Percentiles rank a stretch among this genome's conserved stretches.
Conservation (phyloP, 768 basidiomycete genomes). For the Panellus pusillus region DNA sequence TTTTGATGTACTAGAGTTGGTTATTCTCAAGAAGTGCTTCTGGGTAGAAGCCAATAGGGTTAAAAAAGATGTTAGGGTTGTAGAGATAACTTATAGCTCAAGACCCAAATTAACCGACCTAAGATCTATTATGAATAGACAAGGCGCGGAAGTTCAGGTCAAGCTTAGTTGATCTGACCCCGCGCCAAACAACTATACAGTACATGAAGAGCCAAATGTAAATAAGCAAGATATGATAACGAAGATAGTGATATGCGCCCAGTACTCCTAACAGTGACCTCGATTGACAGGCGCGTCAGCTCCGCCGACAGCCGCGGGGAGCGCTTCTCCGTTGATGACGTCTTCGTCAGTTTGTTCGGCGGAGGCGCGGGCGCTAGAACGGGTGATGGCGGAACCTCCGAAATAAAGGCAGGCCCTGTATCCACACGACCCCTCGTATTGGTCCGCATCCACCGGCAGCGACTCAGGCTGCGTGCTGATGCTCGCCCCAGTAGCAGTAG, state of each 20-base stretch:
- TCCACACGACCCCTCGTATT: too few relatives aligned
- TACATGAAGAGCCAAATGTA: too few relatives aligned
- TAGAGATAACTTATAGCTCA: neutral
- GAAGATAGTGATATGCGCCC: too few relatives aligned
- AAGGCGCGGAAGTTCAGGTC: neutral
- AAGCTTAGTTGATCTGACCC: neutral
- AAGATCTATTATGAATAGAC: neutral
- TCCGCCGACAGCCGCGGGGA: neutral
- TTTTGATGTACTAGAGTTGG: too few relatives aligned
- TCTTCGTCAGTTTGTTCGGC: constrained; percentile 17
- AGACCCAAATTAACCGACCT: neutral
- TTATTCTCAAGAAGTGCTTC: too few relatives aligned
- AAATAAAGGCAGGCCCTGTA: too few relatives aligned
- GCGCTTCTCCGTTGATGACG: constrained; percentile 4
- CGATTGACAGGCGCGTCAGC: neutral
- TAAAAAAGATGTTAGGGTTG: neutral
- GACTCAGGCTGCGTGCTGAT: constrained; percentile 28
- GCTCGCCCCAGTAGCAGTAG: constrained; percentile 35
- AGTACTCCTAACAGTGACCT: too few relatives aligned
- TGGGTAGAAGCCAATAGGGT: too few relatives aligned
- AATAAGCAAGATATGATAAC: too few relatives aligned
- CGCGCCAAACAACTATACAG: too few relatives aligned
- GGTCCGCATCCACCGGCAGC: constrained; percentile 31
- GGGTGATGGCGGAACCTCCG: too few relatives aligned
- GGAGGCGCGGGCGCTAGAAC: constrained; percentile 1